Evolutionary conservation across 306 rosid species (phyloP).

Genomic region (Quercus bicolor): DNA sequence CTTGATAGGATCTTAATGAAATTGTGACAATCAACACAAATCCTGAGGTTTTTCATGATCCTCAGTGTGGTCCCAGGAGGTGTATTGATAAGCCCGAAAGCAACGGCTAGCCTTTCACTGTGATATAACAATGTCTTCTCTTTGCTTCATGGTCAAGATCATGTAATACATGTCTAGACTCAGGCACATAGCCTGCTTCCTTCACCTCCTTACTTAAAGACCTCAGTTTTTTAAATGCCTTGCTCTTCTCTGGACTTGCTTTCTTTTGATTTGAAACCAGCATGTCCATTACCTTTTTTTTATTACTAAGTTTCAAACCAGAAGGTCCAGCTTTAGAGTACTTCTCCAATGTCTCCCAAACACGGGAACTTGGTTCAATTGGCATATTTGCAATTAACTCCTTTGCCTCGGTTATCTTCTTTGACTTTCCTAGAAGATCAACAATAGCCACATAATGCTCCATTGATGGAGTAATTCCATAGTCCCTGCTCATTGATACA

Average conservation of each 20-base stretch:
- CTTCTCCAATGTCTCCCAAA: neutral
- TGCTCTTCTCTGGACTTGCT: neutral
- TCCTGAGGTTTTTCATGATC: constrained; percentile 6
- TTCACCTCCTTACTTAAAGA: neutral
- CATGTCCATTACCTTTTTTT: neutral
- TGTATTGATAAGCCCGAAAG: neutral
- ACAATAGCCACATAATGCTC: neutral
- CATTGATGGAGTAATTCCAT: neutral
- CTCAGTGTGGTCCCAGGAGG: constrained; percentile 1
- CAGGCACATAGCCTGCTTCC: neutral
- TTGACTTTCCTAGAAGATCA: neutral
- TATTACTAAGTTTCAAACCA: neutral
- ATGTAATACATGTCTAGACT: neutral
- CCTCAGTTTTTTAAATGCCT: neutral
- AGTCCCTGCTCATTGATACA: neutral
- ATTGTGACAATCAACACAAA: neutral
- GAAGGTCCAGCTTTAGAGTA: neutral
- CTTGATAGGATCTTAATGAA: neutral
- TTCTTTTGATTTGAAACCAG: neutral
- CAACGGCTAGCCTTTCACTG: constrained; percentile 12
- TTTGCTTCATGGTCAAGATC: neutral
- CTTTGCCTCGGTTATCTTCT: neutral
- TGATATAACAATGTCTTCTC: constrained; percentile 7
- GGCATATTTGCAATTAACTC: neutral
- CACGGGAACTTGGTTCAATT: neutral